Evolutionary conservation across 1,139 yeast species (phyloP).

Genomic region (Saccharomyces hybrid): DNA sequence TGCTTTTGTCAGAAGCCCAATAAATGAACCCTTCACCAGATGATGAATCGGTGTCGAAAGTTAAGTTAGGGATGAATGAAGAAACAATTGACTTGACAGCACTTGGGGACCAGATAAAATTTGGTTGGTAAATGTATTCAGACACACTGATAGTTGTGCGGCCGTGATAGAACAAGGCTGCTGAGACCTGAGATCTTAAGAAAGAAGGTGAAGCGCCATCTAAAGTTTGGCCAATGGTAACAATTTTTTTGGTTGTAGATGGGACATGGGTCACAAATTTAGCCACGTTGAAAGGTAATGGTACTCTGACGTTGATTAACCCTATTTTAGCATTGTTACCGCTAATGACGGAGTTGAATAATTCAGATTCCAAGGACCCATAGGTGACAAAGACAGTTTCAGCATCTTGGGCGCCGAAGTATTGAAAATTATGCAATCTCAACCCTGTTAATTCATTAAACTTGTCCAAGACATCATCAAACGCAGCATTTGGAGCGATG

Average conservation of each 20-base stretch:
- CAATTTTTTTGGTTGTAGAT: slow-evolving; percentile 46
- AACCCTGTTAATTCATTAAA: slow-evolving; percentile 48
- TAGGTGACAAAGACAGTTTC: slow-evolving; percentile 67
- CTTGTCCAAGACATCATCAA: slow-evolving; percentile 54
- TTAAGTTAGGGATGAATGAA: slow-evolving; percentile 39
- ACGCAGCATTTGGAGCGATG: slow-evolving; percentile 38
- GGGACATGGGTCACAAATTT: slow-evolving; percentile 58
- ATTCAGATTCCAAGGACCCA: slow-evolving; percentile 61
- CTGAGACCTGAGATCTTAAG: slow-evolving; percentile 63
- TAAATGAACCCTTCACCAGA: slow-evolving; percentile 39
- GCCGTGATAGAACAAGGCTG: slow-evolving; percentile 56
- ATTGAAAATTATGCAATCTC: slow-evolving; percentile 39
- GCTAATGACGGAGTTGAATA: slow-evolving; percentile 42
- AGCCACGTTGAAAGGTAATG: slow-evolving; percentile 62
- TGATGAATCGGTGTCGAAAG: slow-evolving; percentile 9
- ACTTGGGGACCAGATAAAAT: slow-evolving; percentile 50
- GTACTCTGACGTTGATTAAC: slow-evolving; percentile 64
- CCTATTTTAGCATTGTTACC: slow-evolving; percentile 43
- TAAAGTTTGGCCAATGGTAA: slow-evolving; percentile 53
- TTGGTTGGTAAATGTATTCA: slow-evolving; percentile 46
- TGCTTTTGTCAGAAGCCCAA: slow-evolving; percentile 63
- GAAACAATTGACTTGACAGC: slow-evolving; percentile 44
- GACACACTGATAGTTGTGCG: slow-evolving; percentile 36
- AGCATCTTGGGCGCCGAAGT: slow-evolving; percentile 53
- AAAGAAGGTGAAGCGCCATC: slow-evolving; percentile 35